Conservation (phyloP, 2,329 filamentous ascomycete species). For the Phialemonium atrogriseum region DNA sequence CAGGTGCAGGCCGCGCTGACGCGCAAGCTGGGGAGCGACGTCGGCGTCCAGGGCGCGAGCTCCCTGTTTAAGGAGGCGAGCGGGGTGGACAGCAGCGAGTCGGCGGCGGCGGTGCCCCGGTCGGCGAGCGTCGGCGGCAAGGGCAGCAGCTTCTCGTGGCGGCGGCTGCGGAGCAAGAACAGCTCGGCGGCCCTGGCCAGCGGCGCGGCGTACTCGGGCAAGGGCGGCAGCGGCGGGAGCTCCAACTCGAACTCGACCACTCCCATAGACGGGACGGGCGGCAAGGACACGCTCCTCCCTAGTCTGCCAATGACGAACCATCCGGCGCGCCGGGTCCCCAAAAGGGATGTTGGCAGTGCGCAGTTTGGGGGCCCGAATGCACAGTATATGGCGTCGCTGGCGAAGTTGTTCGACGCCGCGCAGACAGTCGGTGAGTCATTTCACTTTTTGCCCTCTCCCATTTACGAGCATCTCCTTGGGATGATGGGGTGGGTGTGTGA, state of each 20-base stretch:
- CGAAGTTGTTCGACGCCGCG: slow-evolving; percentile 83
- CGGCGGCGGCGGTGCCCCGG: slow-evolving; percentile 34
- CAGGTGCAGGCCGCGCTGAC: slow-evolving; percentile 68
- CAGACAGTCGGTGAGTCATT: slow-evolving; percentile 74
- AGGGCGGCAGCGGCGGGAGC: slow-evolving; percentile 25
- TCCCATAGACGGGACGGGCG: slow-evolving; percentile 31
- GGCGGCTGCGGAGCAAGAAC: slow-evolving; percentile 82
- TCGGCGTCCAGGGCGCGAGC: slow-evolving; percentile 71
- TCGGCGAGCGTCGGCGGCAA: slow-evolving; percentile 62
- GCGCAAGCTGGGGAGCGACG: slow-evolving; percentile 88
- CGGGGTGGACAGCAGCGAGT: slow-evolving; percentile 32
- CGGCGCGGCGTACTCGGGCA: slow-evolving; percentile 42
- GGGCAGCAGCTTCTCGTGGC: slow-evolving; percentile 76
- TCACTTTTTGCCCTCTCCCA: neutral
- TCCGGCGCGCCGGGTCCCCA: slow-evolving; percentile 58
- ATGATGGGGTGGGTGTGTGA: too few species aligned
- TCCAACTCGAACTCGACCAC: slow-evolving; percentile 19
- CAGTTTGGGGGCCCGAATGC: slow-evolving; percentile 78
- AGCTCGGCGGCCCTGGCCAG: slow-evolving; percentile 55
- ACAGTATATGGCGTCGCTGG: slow-evolving; percentile 85
- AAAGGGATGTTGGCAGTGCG: slow-evolving; percentile 60
- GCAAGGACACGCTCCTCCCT: slow-evolving; percentile 56
- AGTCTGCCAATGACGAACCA: slow-evolving; percentile 69
- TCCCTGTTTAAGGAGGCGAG: slow-evolving; percentile 65
- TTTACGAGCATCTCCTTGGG: too few species aligned